Percentiles rank a stretch among this genome's conserved stretches.
Evolutionary conservation across 1,284 basidiomycete species (phyloP).

Genomic region (Paramarasmius palmivorus): DNA sequence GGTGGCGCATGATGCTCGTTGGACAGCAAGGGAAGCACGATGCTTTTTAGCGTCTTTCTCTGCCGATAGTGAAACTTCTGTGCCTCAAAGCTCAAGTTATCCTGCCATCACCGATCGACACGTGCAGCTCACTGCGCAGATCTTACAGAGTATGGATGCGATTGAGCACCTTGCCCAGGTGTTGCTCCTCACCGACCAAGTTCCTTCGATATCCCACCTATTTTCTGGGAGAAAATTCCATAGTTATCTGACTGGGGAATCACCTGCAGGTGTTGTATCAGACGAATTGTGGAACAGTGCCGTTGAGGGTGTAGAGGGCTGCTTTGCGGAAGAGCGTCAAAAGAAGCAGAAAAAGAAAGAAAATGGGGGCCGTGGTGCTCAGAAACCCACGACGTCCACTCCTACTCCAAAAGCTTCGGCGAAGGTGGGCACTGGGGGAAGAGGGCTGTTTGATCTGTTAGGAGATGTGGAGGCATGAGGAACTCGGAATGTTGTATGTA

Average conservation of each 20-base stretch:
- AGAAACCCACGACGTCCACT: conserved; percentile 12
- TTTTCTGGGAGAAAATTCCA: conserved; percentile 67
- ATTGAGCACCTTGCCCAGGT: conserved; percentile 61
- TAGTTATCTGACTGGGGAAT: conserved; percentile 37
- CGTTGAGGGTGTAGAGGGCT: conserved; percentile 46
- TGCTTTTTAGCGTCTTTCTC: conserved; percentile 61
- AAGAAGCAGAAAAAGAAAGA: conserved; percentile 43
- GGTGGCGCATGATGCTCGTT: conserved; percentile 62
- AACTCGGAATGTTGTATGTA: not conserved
- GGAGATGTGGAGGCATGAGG: conserved; percentile 29
- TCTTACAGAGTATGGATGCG: conserved; percentile 58
- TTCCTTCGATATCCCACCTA: conserved; percentile 43
- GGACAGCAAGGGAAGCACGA: conserved; percentile 66
- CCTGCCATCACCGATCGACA: conserved; percentile 55
- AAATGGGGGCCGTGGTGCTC: conserved; percentile 15
- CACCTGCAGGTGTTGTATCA: conserved; percentile 24
- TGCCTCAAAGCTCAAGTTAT: conserved; percentile 20
- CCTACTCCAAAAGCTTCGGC: too few relatives aligned
- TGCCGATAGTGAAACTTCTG: conserved; percentile 22
- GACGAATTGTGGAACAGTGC: conserved; percentile 48
- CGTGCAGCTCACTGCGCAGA: conserved; percentile 72
- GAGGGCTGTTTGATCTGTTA: conserved; percentile 28
- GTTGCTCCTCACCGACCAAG: conserved; percentile 49
- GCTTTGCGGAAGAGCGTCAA: conserved; percentile 44
- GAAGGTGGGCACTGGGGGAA: conserved; percentile 13